These are phyloP conservation scores for Ceratobasidium sp. DNA, from an alignment of 1,284 basidiomycete genomes.

Conservation along the genomic window DNA sequence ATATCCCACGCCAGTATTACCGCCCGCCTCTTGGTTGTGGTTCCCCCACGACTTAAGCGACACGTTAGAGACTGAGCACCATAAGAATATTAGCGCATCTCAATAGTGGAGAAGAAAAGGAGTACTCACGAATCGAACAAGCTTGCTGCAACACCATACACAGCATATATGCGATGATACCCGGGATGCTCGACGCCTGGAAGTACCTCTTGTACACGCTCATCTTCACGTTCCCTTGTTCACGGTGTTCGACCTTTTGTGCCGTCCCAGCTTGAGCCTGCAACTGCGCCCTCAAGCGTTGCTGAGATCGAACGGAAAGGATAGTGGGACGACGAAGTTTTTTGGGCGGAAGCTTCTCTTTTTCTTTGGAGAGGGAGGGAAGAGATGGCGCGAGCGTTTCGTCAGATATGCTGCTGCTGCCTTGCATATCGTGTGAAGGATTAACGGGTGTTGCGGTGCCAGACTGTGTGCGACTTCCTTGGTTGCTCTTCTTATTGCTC, in stretches of 20 bases:
- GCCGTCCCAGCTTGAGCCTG: constrained; percentile 23
- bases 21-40: constrained; percentile 74
- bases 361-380: background rate
- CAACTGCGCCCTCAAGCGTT: constrained; percentile 12
- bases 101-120: constrained; percentile 3
- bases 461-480: constrained; percentile 43
- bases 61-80: constrained; percentile 66
- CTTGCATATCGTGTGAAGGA: constrained; percentile 47
- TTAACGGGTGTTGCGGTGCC: constrained; percentile 55
- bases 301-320: constrained; percentile 46
- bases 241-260: constrained; percentile 75
- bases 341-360: constrained; percentile 27
- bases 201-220: constrained; percentile 86
- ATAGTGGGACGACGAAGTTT: constrained; percentile 47
- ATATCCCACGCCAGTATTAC: constrained; percentile 70
- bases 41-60: constrained; percentile 86
- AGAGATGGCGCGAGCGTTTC: background rate
- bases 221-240: constrained; percentile 86
- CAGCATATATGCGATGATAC: constrained; percentile 77
- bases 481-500: constrained; percentile 36
- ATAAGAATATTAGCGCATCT: background rate
- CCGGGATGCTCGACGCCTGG: constrained; percentile 80
- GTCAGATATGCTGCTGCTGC: constrained; percentile 47
- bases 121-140: constrained; percentile 56
- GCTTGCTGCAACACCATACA: constrained; percentile 66